Percentiles rank a stretch among this genome's conserved stretches.
These are phyloP conservation scores for Echeveria elegans DNA, from an alignment of 164 flowering plant species.

Conservation along the genomic window DNA sequence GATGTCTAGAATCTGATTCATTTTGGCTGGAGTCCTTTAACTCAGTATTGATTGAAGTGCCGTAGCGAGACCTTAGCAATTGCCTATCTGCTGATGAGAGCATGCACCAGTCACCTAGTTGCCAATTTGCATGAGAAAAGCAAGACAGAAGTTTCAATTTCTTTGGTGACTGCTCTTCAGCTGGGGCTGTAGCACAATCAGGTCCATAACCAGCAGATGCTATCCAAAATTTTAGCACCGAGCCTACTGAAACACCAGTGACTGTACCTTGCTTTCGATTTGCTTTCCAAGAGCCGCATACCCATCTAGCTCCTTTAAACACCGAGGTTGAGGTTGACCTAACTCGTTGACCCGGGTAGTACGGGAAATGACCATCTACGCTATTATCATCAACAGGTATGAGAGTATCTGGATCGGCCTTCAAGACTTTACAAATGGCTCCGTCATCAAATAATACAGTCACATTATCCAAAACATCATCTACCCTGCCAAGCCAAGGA, in stretches of 20 bases:
- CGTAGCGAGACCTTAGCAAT: conserved; percentile 25
- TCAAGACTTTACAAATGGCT: conserved; percentile 72
- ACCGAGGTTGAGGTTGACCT: conserved; percentile 73
- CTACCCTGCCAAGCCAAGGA: conserved; percentile 93
- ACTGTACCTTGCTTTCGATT: conserved; percentile 76
- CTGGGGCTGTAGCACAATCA: conserved; percentile 66
- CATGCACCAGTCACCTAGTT: conserved; percentile 93
- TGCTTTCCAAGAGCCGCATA: conserved; percentile 82
- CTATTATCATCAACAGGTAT: conserved; percentile 53
- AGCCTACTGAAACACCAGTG: conserved; percentile 72
- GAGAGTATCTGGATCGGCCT: conserved; percentile 74
- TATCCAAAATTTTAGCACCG: conserved; percentile 85
- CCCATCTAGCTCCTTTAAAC: conserved; percentile 76
- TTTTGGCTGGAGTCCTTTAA: conserved; percentile 22
- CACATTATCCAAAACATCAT: conserved; percentile 85
- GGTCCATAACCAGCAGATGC: conserved; percentile 91
- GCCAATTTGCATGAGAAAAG: conserved; percentile 91
- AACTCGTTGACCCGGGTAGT: conserved; percentile 92
- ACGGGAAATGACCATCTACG: conserved; percentile 73
- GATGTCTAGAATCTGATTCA: conserved; percentile 26
- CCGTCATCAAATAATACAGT: conserved; percentile 92
- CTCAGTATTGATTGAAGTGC: conserved; percentile 21
- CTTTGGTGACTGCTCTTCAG: conserved; percentile 85
- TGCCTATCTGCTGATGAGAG: conserved; percentile 34
- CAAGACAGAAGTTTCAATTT: conserved; percentile 69